phyloP scores from a whole-genome alignment of 441 rosid genomes.

The Pelargonium australe region DNA sequence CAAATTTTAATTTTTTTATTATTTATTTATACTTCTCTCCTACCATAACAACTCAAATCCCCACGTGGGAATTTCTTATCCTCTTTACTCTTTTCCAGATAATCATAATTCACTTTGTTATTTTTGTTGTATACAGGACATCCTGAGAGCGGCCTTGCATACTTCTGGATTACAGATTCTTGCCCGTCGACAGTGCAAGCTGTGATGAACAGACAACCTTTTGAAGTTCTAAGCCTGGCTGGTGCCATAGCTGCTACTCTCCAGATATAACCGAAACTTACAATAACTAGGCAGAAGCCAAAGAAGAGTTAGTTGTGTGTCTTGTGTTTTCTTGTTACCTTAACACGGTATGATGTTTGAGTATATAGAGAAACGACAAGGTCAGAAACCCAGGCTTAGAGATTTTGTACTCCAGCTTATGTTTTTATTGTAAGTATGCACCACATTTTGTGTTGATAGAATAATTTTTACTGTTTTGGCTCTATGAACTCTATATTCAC shows the following conservation, averaged over 20 bases:
- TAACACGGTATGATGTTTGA: constrained; percentile 3
- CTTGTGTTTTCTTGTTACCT: background rate
- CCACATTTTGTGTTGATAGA: background rate
- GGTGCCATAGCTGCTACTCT: constrained; percentile 78
- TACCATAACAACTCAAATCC: background rate
- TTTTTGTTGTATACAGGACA: constrained; percentile 37
- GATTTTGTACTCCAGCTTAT: background rate
- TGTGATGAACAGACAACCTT: constrained; percentile 64
- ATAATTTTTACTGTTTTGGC: background rate
- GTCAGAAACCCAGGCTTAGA: constrained; percentile 1
- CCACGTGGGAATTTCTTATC: background rate
- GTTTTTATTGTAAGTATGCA: background rate
- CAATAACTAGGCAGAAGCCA: background rate
- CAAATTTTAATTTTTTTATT: background rate
- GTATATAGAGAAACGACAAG: constrained; percentile 2
- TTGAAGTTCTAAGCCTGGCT: constrained; percentile 87
- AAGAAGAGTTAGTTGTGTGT: background rate
- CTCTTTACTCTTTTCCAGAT: background rate
- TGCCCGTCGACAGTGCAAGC: constrained; percentile 71
- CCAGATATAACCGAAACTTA: constrained; percentile 41
- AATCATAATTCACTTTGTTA: background rate
- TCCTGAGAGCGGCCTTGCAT: constrained; percentile 57
- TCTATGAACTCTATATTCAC: background rate
- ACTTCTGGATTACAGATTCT: constrained; percentile 96
- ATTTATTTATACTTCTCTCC: too few relatives aligned